phyloP scores from a whole-genome alignment of 106 monocot genomes.

The Chionographis japonica region DNA sequence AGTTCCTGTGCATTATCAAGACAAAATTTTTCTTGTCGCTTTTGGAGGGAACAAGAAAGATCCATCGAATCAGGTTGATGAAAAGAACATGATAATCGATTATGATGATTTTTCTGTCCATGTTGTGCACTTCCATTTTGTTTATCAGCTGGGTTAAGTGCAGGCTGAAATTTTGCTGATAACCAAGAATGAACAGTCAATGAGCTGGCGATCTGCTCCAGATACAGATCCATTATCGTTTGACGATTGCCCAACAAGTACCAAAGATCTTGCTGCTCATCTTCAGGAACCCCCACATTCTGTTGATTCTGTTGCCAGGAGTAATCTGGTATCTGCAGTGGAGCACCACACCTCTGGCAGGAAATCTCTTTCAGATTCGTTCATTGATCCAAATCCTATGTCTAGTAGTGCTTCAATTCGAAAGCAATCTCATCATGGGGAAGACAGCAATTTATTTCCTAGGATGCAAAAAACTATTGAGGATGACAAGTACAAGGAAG shows the following conservation, averaged over 20 bases:
- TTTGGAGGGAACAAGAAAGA: slow-evolving; percentile 97
- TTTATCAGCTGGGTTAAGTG: not conserved
- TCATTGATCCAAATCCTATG: slow-evolving; percentile 26
- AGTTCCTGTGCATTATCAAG: slow-evolving; percentile 69
- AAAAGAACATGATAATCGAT: not conserved
- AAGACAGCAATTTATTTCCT: slow-evolving; percentile 31
- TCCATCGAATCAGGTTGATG: slow-evolving; percentile 71
- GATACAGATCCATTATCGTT: slow-evolving; percentile 43
- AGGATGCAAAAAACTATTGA: slow-evolving; percentile 55
- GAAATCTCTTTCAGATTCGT: slow-evolving; percentile 79
- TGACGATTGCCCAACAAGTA: slow-evolving; percentile 35
- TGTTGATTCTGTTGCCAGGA: slow-evolving; percentile 26
- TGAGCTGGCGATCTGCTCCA: slow-evolving; percentile 66
- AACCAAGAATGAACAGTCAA: slow-evolving; percentile 54
- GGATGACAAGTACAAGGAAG: slow-evolving; percentile 46
- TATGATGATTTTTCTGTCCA: not conserved
- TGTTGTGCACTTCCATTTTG: no score
- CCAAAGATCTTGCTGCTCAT: slow-evolving; percentile 44
- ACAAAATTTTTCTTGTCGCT: slow-evolving; percentile 73
- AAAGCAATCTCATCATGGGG: slow-evolving; percentile 75
- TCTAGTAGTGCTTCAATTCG: slow-evolving; percentile 55
- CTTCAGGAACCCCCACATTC: slow-evolving; percentile 27
- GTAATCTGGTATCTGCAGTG: slow-evolving; percentile 49
- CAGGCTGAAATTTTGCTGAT: slow-evolving; percentile 85
- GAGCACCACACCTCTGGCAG: slow-evolving; percentile 64